Percentiles rank a stretch among this genome's conserved stretches.
phyloP scores from a whole-genome alignment of 1,284 basidiomycete species.

The Leucoagaricus sp. region DNA sequence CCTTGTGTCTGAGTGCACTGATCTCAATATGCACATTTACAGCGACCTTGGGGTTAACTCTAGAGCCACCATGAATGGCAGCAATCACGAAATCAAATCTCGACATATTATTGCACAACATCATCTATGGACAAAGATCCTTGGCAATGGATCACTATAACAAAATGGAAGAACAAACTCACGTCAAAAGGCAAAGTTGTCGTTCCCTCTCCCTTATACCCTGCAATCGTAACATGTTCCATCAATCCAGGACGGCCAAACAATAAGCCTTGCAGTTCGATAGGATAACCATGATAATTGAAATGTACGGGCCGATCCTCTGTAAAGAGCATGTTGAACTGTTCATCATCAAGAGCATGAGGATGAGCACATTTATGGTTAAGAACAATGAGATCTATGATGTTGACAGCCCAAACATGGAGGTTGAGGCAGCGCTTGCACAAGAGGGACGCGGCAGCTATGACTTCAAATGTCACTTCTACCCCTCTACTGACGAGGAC shows the following conservation, averaged over 20 bases:
- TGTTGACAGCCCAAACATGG: slow-evolving; percentile 80
- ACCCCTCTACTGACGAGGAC: slow-evolving; percentile 77
- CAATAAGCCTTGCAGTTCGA: slow-evolving; percentile 64
- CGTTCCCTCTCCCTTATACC: slow-evolving; percentile 70
- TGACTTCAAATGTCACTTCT: slow-evolving; percentile 76
- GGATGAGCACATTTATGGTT: slow-evolving; percentile 70
- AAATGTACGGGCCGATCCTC: slow-evolving; percentile 69
- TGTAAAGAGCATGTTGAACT: slow-evolving; percentile 75
- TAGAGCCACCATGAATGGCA: slow-evolving; percentile 56
- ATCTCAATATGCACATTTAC: slow-evolving; percentile 54
- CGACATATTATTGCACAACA: slow-evolving; percentile 66
- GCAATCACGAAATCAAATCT: slow-evolving; percentile 62
- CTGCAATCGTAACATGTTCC: slow-evolving; percentile 54
- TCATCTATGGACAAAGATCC: slow-evolving; percentile 48
- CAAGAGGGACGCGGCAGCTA: slow-evolving; percentile 76
- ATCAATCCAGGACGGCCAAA: slow-evolving; percentile 51
- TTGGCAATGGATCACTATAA: neutral
- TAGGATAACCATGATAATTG: slow-evolving; percentile 86
- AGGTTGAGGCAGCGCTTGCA: slow-evolving; percentile 62
- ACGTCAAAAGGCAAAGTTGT: slow-evolving; percentile 71
- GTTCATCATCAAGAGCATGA: slow-evolving; percentile 67
- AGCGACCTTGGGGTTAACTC: slow-evolving; percentile 51
- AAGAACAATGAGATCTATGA: slow-evolving; percentile 83
- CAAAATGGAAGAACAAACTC: slow-evolving; percentile 21
- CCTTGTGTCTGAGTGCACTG: slow-evolving; percentile 54